These are phyloP conservation scores for Epichloe sp. DNA, from an alignment of 2,329 filamentous ascomycete genomes.

Conservation along the genomic window DNA sequence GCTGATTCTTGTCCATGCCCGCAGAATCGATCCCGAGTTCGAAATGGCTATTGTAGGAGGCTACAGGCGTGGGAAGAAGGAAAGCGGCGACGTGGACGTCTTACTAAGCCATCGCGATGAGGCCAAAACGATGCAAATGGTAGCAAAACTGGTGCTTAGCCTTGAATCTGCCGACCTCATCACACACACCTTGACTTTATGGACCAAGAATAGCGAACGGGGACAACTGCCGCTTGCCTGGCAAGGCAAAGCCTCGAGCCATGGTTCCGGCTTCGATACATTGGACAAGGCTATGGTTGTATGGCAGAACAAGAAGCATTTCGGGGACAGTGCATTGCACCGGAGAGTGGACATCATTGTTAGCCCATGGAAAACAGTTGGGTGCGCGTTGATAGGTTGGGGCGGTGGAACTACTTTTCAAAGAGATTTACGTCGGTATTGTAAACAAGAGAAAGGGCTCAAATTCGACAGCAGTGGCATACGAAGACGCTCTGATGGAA, in stretches of 20 bases:
- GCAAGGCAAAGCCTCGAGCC: slow-evolving; percentile 26
- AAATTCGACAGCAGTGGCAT: slow-evolving; percentile 91
- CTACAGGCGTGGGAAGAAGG: slow-evolving; percentile 63
- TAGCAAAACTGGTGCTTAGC: slow-evolving; percentile 55
- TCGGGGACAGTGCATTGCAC: slow-evolving; percentile 35
- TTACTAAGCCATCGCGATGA: slow-evolving; percentile 70
- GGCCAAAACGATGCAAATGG: slow-evolving; percentile 51
- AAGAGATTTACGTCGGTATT: slow-evolving; percentile 70
- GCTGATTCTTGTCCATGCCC: slow-evolving; percentile 53
- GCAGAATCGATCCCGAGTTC: slow-evolving; percentile 41
- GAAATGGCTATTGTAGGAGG: slow-evolving; percentile 59
- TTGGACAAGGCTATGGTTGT: slow-evolving; percentile 88
- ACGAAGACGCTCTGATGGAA: slow-evolving; percentile 49
- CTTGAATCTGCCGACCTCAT: slow-evolving; percentile 60
- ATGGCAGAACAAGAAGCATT: slow-evolving; percentile 46
- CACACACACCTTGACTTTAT: slow-evolving; percentile 67
- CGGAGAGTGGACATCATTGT: slow-evolving; percentile 87
- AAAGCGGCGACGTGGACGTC: slow-evolving; percentile 73
- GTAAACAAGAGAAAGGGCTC: slow-evolving; percentile 55
- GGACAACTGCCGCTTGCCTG: slow-evolving; percentile 48
- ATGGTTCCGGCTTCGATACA: slow-evolving; percentile 61
- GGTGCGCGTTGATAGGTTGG: slow-evolving; percentile 84
- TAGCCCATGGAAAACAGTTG: slow-evolving; percentile 74
- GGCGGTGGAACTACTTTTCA: slow-evolving; percentile 81
- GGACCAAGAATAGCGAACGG: slow-evolving; percentile 56